A percentile compares a stretch with the other conserved stretches of the same genome.
These are phyloP conservation scores for Symbiodinium pilosum DNA, from an alignment of 73 alveolate genomes.

Conservation along the genomic window DNA sequence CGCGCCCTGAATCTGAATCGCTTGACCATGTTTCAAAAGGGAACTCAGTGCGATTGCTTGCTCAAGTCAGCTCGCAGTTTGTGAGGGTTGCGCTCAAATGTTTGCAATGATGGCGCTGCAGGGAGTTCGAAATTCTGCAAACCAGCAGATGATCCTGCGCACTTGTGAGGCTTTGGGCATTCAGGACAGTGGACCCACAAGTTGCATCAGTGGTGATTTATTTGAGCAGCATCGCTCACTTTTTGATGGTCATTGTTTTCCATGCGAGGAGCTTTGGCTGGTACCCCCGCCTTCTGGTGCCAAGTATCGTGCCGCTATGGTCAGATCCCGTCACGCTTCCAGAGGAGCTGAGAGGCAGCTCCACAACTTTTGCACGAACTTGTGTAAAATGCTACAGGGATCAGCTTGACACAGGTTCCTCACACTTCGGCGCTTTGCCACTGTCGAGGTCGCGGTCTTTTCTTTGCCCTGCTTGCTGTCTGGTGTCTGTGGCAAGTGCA, in stretches of 20 bases:
- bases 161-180: constrained; percentile 76
- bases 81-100: too few species aligned
- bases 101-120: neutral
- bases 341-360: constrained; percentile 69
- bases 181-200: constrained; percentile 20
- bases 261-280: constrained; percentile 48
- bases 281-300: constrained; percentile 73
- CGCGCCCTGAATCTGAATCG: neutral
- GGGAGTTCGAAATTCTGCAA: constrained; percentile 88
- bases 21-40: neutral
- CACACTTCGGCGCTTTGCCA: constrained; percentile 58
- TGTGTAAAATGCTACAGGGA: neutral
- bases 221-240: too few species aligned
- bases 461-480: neutral
- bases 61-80: too few species aligned
- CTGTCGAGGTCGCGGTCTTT: constrained; percentile 8
- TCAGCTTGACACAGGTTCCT: constrained; percentile 33
- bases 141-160: constrained; percentile 87
- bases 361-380: neutral
- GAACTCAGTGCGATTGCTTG: too few species aligned
- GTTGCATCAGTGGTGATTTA: too few species aligned
- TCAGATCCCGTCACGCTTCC: constrained; percentile 66
- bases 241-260: neutral
- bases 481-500: neutral
- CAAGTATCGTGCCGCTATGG: constrained; percentile 72